These are phyloP conservation scores for Triticum timopheevii DNA, from an alignment of 176 grass and related monocot species.

Conservation along the genomic window DNA sequence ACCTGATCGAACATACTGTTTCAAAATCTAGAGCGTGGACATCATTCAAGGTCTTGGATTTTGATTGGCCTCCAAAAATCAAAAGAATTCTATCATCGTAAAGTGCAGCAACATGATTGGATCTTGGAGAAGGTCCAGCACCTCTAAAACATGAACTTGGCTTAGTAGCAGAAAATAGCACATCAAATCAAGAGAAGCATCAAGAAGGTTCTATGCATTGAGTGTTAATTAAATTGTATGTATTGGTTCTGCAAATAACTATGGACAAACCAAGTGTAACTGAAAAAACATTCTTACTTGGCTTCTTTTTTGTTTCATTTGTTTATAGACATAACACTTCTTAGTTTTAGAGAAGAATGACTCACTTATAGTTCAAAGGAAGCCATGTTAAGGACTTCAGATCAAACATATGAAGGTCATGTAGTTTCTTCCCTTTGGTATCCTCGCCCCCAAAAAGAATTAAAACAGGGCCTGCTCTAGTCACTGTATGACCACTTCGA, in stretches of 20 bases:
- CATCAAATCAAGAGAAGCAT: neutral
- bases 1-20: constrained; percentile 60
- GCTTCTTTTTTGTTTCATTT: constrained; percentile 1
- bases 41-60: constrained; percentile 93
- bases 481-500: constrained; percentile 89
- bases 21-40: constrained; percentile 90
- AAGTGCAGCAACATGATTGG: constrained; percentile 82
- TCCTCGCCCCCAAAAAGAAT: constrained; percentile 95
- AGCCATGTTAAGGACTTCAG: constrained; percentile 95
- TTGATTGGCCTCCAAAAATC: constrained; percentile 92
- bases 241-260: neutral
- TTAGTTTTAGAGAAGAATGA: constrained; percentile 24
- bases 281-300: constrained; percentile 19
- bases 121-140: constrained; percentile 87
- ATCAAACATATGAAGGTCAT: constrained; percentile 99
- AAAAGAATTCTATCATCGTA: constrained; percentile 87
- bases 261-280: neutral
- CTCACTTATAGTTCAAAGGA: constrained; percentile 97
- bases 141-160: constrained; percentile 62
- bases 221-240: neutral
- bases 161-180: constrained; percentile 33
- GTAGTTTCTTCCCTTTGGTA: constrained; percentile 85
- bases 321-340: constrained; percentile 6
- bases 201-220: neutral
- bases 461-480: constrained; percentile 79